A percentile compares a stretch with the other conserved stretches of the same genome.
These are phyloP conservation scores for Cytospora paraplurivora DNA, from an alignment of 2,329 filamentous ascomycete genomes.

Conservation along the genomic window DNA sequence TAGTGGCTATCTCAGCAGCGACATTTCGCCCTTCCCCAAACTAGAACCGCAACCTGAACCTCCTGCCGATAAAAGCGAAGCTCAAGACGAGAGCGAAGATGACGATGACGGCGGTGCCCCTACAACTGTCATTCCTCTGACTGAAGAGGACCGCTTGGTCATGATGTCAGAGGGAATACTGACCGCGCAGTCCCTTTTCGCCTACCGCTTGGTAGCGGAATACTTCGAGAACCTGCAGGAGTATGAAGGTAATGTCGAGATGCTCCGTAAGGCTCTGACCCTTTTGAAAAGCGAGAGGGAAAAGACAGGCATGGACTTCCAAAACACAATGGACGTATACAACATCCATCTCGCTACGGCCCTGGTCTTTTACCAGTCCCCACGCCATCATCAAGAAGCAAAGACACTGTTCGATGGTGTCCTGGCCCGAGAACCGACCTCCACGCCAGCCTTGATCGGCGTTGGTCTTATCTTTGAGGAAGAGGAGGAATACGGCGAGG, in stretches of 20 bases:
- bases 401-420: slow-evolving; percentile 84
- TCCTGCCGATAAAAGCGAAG: slow-evolving; percentile 39
- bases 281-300: slow-evolving; percentile 61
- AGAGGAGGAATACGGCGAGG: slow-evolving; percentile 82
- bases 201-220: slow-evolving; percentile 79
- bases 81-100: slow-evolving; percentile 58
- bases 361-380: slow-evolving; percentile 85
- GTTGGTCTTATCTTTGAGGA: slow-evolving; percentile 92
- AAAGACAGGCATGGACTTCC: slow-evolving; percentile 69
- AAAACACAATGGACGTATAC: slow-evolving; percentile 72
- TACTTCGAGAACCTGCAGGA: slow-evolving; percentile 87
- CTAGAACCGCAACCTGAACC: slow-evolving; percentile 32
- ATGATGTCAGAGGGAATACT: slow-evolving; percentile 77
- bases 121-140: slow-evolving; percentile 60
- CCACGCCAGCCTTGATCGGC: slow-evolving; percentile 81
- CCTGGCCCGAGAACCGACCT: slow-evolving; percentile 71
- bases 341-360: slow-evolving; percentile 82
- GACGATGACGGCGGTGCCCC: slow-evolving; percentile 59
- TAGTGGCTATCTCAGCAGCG: slow-evolving; percentile 78
- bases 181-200: slow-evolving; percentile 71
- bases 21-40: slow-evolving; percentile 77
- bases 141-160: slow-evolving; percentile 76
- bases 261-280: slow-evolving; percentile 72
- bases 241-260: slow-evolving; percentile 77
- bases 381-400: slow-evolving; percentile 85